Base-by-base conservation (phyloP, 768 basidiomycete genomes). In the Mycena haematopus region DNA sequence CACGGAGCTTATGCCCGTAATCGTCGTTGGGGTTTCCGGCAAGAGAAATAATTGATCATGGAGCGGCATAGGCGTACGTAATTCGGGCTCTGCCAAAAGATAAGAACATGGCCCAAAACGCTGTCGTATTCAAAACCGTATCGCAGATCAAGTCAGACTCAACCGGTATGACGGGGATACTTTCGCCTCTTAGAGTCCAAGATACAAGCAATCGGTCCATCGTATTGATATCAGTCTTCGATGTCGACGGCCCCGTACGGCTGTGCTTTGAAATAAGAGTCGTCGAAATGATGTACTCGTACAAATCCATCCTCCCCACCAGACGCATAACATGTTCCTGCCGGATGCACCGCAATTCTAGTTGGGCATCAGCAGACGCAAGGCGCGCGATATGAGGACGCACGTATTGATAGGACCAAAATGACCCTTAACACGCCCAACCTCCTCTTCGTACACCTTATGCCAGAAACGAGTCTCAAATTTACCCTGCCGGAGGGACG, bases 391-490 rank as follows among this genome's bases (percentile, higher is more conserved):
- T 25, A 55, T 36, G 15, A 33, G 35, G 15, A 86, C 94, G 69
- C 70, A 97, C 95, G 95, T 95, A 77, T 96, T 96, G 77, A 96
- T 89, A 46, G 95, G 94, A 11, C 94, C 94, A 72, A 99, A 99
- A 76, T 99, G 96, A 14, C 97, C 97, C 75, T 96, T 96, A 45
- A 99, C 96, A 11, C 96, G 87, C 15, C 96, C 95, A 56, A 99
- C 91, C 74, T 99, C 96, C 80, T 97, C 95, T 76, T 96, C 95
- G 69, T 96, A 92, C 40, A 96, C 82, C 69, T 91, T 94, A 82
- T 99, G 96, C 95, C 95, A 99, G 80, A 99, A 98, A 40, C 95
- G 84, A 10, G 95, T 93, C 79, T 99, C 97, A 75, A 99, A 99
- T 77, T 98, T 97, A 24, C 97, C 97, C 74, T 97, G 3, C 74